These are phyloP conservation scores for Saraca asoca DNA, from an alignment of 331 rosid genomes.

Conservation along the genomic window DNA sequence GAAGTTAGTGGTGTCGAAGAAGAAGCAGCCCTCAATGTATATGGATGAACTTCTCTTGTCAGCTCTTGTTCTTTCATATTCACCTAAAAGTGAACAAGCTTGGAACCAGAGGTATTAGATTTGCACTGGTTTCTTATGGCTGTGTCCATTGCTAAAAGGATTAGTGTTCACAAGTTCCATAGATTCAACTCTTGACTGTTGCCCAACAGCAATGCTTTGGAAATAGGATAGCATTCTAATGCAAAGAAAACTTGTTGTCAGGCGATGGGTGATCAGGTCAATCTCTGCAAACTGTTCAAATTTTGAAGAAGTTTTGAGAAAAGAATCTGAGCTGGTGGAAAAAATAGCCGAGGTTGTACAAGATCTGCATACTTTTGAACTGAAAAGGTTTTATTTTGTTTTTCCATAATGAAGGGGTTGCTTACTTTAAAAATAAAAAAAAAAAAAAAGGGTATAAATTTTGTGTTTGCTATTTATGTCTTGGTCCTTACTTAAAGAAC, in stretches of 20 bases:
- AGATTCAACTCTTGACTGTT: constrained; percentile 17
- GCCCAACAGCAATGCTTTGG: constrained; percentile 23
- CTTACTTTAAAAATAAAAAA: neutral
- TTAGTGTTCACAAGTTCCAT: constrained; percentile 20
- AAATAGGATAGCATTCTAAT: constrained; percentile 29
- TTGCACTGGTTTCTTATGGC: constrained; percentile 11
- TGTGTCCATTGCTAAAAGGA: constrained; percentile 20
- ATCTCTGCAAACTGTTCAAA: constrained; percentile 61
- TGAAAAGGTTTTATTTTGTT: constrained; percentile 37
- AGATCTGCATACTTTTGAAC: constrained; percentile 50
- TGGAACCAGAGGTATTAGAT: constrained; percentile 80
- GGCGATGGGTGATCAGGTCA: constrained; percentile 93
- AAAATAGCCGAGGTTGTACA: constrained; percentile 84
- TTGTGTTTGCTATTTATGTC: constrained; percentile 6
- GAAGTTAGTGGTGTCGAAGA: constrained; percentile 59
- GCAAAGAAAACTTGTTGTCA: constrained; percentile 43
- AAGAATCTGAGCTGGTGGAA: constrained; percentile 95
- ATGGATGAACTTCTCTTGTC: constrained; percentile 75
- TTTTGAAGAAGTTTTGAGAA: constrained; percentile 62
- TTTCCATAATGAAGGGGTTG: constrained; percentile 27
- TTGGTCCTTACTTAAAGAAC: neutral
- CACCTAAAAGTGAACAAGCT: constrained; percentile 86
- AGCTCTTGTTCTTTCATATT: constrained; percentile 73
- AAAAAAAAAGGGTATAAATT: neutral
- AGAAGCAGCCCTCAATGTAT: constrained; percentile 39